Base-by-base conservation (phyloP, 208 protist species). In the Phytomonas sp. region DNA sequence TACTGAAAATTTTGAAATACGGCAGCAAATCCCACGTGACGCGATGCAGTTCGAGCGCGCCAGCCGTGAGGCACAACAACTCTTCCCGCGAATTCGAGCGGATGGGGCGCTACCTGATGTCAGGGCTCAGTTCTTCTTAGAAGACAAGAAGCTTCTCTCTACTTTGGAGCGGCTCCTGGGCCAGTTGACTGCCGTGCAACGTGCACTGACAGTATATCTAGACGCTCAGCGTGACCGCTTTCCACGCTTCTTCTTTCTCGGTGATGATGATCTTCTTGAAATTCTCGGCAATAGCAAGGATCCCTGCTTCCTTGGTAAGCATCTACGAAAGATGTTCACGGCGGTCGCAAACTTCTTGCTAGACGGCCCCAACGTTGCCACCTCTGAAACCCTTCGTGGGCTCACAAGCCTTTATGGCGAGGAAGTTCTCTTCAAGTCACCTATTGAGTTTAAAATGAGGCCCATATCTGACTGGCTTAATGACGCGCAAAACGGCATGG, bases 221-320 rank as follows among this genome's bases (percentile, higher is more conserved):
- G 98, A 99, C 77, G 83, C 83, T 13, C 97, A 99, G 85, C 92
- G 99, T 37, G 66, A 83, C 7, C 80, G 88, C 66, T 99, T 99
- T 78, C 97, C 99, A 1, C 95, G 98, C 68, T 99, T 99, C 88
- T 99, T 99, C 81, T 99, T 99, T 78, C 92, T 99, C 46, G 98
- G 98, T 36, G 99, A 99, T 88, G 98, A 99, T 78, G 99, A 99
- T 80, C 81, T 99, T 67, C 88, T 99, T 4, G 98, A 99, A 78
- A 99, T 99, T 56, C 95, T 99, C 72, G 98, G 98, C 72, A 99
- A 99, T 79, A 95, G 86, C 79, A 97, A 94, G 65, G 95, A 98
- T 70, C 83, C 82, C 4, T 64, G 32, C 61, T 93, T 97, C 74
- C 81, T 99, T 46, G 94, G 97, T 78, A 99, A 98, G 69, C 98